Conservation (phyloP, 2,329 filamentous ascomycete species). For the Ophiocordyceps robertsii region DNA sequence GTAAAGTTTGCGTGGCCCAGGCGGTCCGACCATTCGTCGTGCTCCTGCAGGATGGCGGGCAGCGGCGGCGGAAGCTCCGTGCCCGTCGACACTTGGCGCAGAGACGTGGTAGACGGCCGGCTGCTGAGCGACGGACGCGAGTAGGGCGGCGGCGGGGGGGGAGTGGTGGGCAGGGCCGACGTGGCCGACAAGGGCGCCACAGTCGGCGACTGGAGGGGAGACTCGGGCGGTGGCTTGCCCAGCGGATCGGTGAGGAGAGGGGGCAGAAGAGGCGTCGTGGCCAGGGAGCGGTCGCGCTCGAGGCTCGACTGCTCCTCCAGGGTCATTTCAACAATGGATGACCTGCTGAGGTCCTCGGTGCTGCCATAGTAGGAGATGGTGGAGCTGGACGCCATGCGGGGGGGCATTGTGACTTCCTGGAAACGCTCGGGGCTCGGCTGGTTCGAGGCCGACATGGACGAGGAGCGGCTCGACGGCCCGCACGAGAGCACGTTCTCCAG, state of each 20-base stretch:
- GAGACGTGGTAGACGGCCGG: constrained; percentile 65
- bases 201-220: constrained; percentile 74
- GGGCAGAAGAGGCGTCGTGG: constrained; percentile 74
- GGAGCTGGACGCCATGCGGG: constrained; percentile 45
- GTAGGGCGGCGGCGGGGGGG: constrained; percentile 31
- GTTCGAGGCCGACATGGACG: constrained; percentile 55
- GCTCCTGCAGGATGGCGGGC: constrained; percentile 51
- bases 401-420: constrained; percentile 24
- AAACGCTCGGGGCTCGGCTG: constrained; percentile 29
- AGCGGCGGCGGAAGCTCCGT: constrained; percentile 41
- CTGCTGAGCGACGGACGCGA: constrained; percentile 55
- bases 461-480: constrained; percentile 62
- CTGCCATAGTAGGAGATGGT: constrained; percentile 42
- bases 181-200: constrained; percentile 10
- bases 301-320: constrained; percentile 30
- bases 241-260: constrained; percentile 56
- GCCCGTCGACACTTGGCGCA: constrained; percentile 50
- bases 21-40: constrained; percentile 71
- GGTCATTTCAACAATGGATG: constrained; percentile 28
- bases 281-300: constrained; percentile 46
- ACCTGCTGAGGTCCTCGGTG: constrained; percentile 36
- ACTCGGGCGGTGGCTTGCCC: constrained; percentile 47
- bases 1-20: constrained; percentile 91
- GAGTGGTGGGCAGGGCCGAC: constrained; percentile 11
- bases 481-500: constrained; percentile 64